Base-by-base conservation (phyloP, 768 basidiomycete species). In the Rhodotorula toruloides region DNA sequence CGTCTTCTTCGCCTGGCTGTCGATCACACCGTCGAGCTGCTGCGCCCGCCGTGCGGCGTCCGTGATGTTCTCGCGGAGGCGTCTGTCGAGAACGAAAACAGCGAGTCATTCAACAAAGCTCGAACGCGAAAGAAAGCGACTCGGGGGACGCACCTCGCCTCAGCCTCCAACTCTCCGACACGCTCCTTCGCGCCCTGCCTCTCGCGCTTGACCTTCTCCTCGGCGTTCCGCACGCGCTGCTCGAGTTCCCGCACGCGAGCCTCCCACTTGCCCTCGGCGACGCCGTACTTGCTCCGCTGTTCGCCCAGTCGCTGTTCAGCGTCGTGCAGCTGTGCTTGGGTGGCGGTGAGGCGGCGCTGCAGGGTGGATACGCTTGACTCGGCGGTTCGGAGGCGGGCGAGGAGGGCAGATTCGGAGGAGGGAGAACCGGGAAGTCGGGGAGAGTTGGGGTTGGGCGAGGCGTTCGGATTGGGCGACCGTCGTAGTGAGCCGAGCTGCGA, bases 201-300 rank as follows among this genome's bases (percentile, higher is more conserved):
- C 80, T 94, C 92, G 60, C 90, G 82, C 82, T 97, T 97, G 70
- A 91, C 85, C 76, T 86, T 86, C 81, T 98, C 93, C 74, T 91
- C 90, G 1, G 90, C 90, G 0, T 86, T 85, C 76, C 86, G 86
- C 68, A 92, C 75, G 25, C 89, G 79, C 21, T 84, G 76, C 78
- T 96, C 91, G 73, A 93, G 92, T 78, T 98, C 93, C 77, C 86
- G 87, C 50, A 98, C 89, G n/a, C 93, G 82, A 0, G 87, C 90
- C 74, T 93, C 92, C 91, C 93, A 98, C 77, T 93, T 94, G 58
- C 79, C 80, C 72, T 96, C 92, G 0, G 89, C 87, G 0, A 80
- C 80, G 0, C 81, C 80, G 43, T 83, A 88, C 80, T 86, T 88
- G 78, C 85, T 82, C 70, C 87, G 87, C 78, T 89, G 82, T 46